Percentiles rank a stretch among this genome's conserved stretches.
Evolutionary conservation across 2,329 filamentous ascomycete species (phyloP).

Genomic region (Cytospora piceicola): DNA sequence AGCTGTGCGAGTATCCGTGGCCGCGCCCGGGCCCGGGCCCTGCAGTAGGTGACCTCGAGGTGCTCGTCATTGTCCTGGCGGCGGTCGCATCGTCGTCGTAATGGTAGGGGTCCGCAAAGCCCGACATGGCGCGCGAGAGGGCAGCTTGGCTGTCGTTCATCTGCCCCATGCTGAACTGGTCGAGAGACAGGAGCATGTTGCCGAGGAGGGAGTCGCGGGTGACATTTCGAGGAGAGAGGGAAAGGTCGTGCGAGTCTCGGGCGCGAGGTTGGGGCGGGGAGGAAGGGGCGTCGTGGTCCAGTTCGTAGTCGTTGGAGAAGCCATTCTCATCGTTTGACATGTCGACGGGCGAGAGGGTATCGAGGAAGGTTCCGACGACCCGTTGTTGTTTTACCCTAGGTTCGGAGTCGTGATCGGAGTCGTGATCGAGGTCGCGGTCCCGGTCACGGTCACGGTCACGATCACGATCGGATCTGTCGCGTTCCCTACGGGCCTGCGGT

Average conservation of each 20-base stretch:
- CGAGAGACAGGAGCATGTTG: constrained; percentile 92
- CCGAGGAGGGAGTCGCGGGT: constrained; percentile 90
- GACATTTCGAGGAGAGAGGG: constrained; percentile 73
- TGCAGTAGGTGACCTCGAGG: constrained; percentile 34
- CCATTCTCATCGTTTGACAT: constrained; percentile 42
- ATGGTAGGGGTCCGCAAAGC: constrained; percentile 29
- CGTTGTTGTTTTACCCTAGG: constrained; percentile 37
- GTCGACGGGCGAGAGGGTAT: constrained; percentile 46
- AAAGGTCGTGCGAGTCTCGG: constrained; percentile 82
- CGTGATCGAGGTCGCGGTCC: constrained; percentile 15
- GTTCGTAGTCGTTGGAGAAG: constrained; percentile 29
- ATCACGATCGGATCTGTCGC: constrained; percentile 5
- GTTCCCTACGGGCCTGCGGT: constrained; percentile 12
- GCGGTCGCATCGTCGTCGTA: constrained; percentile 43
- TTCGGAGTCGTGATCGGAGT: constrained; percentile 28
- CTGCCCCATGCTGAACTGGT: constrained; percentile 71
- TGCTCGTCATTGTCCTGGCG: constrained; percentile 37
- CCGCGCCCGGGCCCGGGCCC: constrained; percentile 34
- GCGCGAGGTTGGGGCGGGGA: constrained; percentile 38
- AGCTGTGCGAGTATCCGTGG: constrained; percentile 63
- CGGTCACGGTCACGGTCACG: constrained; percentile 1
- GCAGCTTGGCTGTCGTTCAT: constrained; percentile 38
- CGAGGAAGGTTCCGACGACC: constrained; percentile 44
- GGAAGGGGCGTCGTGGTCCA: constrained; percentile 35
- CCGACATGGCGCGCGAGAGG: constrained; percentile 36